Conservation (phyloP, 1,139 yeast genomes). For the Blastobotrys serpentis region DNA sequence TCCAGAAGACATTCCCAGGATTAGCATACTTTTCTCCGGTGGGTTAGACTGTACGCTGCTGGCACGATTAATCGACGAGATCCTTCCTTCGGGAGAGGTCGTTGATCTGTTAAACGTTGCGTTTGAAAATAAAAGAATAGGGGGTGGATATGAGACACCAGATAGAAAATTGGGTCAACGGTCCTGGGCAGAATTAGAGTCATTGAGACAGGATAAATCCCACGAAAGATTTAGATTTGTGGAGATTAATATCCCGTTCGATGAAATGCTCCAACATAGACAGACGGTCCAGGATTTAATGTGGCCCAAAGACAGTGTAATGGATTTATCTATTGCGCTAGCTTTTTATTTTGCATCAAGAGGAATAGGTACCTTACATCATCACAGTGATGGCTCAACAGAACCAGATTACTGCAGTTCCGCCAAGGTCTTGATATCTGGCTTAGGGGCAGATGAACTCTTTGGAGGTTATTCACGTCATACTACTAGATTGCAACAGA, state of each 20-base stretch:
- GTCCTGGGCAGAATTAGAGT: conserved; percentile 53
- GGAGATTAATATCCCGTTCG: conserved; percentile 71
- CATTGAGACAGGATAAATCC: conserved; percentile 11
- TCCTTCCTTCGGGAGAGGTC: conserved; percentile 34
- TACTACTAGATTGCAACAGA: conserved; percentile 40
- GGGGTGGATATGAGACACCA: conserved; percentile 59
- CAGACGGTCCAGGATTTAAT: conserved; percentile 61
- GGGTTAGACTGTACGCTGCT: conserved; percentile 89
- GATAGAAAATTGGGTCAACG: conserved; percentile 71
- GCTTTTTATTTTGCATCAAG: conserved; percentile 91
- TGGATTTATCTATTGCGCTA: conserved; percentile 92
- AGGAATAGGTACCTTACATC: conserved; percentile 44
- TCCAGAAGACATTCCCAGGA: conserved; percentile 25
- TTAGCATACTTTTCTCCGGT: conserved; percentile 83
- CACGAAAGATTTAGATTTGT: conserved; percentile 47
- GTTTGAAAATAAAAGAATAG: conserved; percentile 85
- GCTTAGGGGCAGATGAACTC: conserved; percentile 95
- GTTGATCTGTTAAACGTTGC: conserved; percentile 91
- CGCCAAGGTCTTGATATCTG: conserved; percentile 77
- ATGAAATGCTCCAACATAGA: conserved; percentile 55
- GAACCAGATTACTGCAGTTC: conserved; percentile 38
- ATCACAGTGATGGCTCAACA: conserved; percentile 16
- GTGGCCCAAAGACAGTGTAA: conserved; percentile 83
- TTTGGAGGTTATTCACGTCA: conserved; percentile 93
- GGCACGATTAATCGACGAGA: conserved; percentile 46